These are phyloP conservation scores for Hirsutella rhossiliensis DNA, from an alignment of 2,329 filamentous ascomycete species.

Conservation along the genomic window DNA sequence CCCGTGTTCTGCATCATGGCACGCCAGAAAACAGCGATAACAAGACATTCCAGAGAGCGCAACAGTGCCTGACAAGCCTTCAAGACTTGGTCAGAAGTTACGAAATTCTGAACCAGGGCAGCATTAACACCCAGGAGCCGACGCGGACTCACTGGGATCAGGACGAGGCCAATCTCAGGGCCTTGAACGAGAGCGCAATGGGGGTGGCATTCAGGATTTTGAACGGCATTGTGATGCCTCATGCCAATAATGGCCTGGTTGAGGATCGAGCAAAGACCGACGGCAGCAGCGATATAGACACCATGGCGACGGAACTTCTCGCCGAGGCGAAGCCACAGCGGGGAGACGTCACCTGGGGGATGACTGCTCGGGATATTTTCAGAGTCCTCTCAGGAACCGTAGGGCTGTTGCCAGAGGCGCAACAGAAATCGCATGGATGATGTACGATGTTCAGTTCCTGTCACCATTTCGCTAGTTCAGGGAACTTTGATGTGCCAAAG, in stretches of 20 bases:
- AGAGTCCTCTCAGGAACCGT: conserved; percentile 12
- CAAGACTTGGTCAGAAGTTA: conserved; percentile 11
- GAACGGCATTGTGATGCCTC: conserved; percentile 16
- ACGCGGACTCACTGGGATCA: conserved; percentile 19
- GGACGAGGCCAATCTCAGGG: conserved; percentile 16
- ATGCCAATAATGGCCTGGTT: conserved; percentile 1
- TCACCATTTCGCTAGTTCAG: no score
- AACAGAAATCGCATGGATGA: background rate
- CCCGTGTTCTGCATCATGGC: background rate
- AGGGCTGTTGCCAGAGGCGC: conserved; percentile 7
- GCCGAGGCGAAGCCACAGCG: conserved; percentile 10
- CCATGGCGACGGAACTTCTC: conserved; percentile 21
- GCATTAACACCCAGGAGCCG: conserved; percentile 11
- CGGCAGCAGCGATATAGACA: conserved; percentile 16
- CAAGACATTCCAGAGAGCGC: conserved; percentile 1
- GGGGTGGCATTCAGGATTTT: conserved; percentile 10
- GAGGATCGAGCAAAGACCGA: conserved; percentile 4
- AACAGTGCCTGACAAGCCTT: conserved; percentile 7
- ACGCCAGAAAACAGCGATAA: background rate
- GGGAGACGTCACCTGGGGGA: conserved; percentile 19
- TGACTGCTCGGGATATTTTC: conserved; percentile 14
- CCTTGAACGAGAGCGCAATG: conserved; percentile 15
- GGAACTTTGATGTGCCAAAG: no score
- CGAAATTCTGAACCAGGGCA: conserved; percentile 7
- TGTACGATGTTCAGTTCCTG: no score